Conservation (phyloP, 2,329 filamentous ascomycete species). For the Fusarium sulawesiense region DNA sequence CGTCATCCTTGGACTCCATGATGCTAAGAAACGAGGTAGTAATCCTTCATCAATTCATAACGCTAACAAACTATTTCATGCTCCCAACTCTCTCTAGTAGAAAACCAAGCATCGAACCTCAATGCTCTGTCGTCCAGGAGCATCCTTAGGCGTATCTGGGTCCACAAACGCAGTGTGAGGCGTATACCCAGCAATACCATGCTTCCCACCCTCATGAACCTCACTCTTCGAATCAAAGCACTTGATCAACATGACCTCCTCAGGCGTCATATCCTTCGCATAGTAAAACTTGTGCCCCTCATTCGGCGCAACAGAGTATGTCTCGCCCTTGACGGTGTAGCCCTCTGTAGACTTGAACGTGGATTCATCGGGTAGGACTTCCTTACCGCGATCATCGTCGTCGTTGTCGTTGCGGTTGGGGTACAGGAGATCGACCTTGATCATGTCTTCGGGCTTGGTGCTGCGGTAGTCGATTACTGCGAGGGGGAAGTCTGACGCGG, state of each 20-base stretch:
- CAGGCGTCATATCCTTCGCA: constrained; percentile 44
- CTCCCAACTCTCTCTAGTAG: constrained; percentile 14
- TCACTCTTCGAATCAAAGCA: constrained; percentile 46
- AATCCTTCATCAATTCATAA: constrained; percentile 2
- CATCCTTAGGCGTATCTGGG: constrained; percentile 34
- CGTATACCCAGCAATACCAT: constrained; percentile 38
- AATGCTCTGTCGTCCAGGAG: constrained; percentile 42
- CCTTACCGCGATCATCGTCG: constrained; percentile 44
- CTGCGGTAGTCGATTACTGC: constrained; percentile 43
- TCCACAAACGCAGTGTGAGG: constrained; percentile 45
- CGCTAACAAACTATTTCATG: background rate
- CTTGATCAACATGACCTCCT: constrained; percentile 47
- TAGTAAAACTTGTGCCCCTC: constrained; percentile 43
- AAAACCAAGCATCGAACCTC: constrained; percentile 45
- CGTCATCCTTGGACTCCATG: no score
- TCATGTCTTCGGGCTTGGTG: constrained; percentile 40
- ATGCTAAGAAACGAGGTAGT: no score
- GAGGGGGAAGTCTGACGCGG: constrained; percentile 41
- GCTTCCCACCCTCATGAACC: constrained; percentile 32
- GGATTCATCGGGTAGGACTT: constrained; percentile 29
- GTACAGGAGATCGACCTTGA: constrained; percentile 42
- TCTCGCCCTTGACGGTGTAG: constrained; percentile 41
- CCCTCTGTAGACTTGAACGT: constrained; percentile 35
- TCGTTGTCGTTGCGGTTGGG: constrained; percentile 36
- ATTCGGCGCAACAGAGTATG: constrained; percentile 36